Conservation (phyloP, 176 grass and related monocot genomes). For the Carex scoparia region DNA sequence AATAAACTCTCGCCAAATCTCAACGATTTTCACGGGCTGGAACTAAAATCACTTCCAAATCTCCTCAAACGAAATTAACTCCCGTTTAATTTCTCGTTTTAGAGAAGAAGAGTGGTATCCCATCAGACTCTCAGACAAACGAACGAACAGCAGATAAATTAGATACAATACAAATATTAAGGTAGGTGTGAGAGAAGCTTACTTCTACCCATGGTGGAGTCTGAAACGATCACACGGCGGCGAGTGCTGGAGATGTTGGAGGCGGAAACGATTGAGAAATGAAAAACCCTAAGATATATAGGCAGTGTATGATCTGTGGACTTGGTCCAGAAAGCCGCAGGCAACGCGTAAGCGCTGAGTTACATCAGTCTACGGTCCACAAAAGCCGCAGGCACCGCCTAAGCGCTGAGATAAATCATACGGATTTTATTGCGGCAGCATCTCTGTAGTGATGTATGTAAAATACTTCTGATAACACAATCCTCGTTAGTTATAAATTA, state of each 20-base stretch:
- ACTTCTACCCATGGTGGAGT: slow-evolving; percentile 19
- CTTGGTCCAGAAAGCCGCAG: background rate
- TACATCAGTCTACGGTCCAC: background rate
- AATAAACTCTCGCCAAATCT: too few relatives aligned
- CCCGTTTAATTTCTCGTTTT: too few relatives aligned
- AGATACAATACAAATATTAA: background rate
- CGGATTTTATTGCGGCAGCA: background rate
- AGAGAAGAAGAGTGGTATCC: too few relatives aligned
- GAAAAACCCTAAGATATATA: slow-evolving; percentile 8
- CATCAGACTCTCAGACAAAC: too few relatives aligned
- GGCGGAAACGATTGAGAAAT: background rate
- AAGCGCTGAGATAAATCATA: background rate
- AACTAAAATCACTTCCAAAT: too few relatives aligned
- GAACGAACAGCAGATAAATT: background rate
- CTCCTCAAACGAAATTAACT: too few relatives aligned
- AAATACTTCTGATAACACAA: background rate
- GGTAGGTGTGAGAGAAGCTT: background rate
- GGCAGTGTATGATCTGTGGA: background rate
- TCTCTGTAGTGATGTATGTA: background rate
- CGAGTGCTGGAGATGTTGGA: background rate
- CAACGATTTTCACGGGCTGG: too few relatives aligned
- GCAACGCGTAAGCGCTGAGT: background rate
- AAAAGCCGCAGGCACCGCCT: background rate
- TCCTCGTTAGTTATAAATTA: background rate
- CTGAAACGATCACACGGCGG: background rate